Base-by-base conservation (phyloP, 108 stramenopile species). In the Conticribra weissflogii region DNA sequence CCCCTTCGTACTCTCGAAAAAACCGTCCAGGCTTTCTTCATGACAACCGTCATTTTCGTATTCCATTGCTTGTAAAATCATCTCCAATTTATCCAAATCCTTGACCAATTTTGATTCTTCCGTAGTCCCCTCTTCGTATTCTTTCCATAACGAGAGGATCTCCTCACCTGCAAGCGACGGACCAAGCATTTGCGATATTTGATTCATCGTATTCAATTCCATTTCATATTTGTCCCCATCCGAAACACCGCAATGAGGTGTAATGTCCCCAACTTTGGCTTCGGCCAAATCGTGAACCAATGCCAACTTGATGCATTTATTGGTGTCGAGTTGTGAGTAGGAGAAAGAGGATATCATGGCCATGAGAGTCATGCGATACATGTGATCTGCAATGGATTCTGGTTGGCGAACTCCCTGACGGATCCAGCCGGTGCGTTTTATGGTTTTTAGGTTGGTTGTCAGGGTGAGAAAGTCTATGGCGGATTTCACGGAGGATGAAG, bases 31-130 rank as follows among this genome's bases (percentile, higher is more conserved):
- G 30, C 75, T 71, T 54, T 60, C 51, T 25, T 72, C 69, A 25
- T 52, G 51, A 59, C 47, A 54, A 28, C 63, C 68, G 30, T 88
- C 85, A 14, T 70, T 53, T 72, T 95, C 94, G 62, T 95, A 95
- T 66, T 90, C 91, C 31, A 83, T 67, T 16, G 94, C 94, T 58
- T 90, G 89, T 63, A 95, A 65, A 44, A 90, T 84, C 91, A 95
- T 95, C 77, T 95, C 94, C 57, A 90, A 79, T 51, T 90, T 90
- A 65, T 95, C 94, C 59, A 95, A 79, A 63, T 95, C 91, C 65
- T 92, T 92, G 41, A 84, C 74, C 8, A 87, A 60, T 33, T 55
- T 64, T 7, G 91, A 81, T 64, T 95, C 91, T 34, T 60, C 31
- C 0, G 88, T 85, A 8, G 25, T 27, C 3, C 87, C 86, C 32